phyloP scores from a whole-genome alignment of 2,329 filamentous ascomycete genomes.

The Pseudohalonectria lignicola region DNA sequence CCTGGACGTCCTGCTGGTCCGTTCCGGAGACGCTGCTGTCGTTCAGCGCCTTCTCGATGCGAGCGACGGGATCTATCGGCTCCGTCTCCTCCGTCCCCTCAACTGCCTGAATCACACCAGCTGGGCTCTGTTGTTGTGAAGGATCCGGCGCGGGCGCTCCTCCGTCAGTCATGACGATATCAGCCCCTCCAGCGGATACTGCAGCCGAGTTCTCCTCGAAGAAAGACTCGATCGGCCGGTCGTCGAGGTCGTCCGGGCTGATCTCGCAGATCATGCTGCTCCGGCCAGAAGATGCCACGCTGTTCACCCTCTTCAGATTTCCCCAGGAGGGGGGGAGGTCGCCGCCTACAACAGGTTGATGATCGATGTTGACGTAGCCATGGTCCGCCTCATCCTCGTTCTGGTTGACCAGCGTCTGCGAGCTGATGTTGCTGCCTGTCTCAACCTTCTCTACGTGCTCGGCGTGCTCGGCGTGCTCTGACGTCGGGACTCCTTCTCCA shows the following conservation, averaged over 20 bases:
- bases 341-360: slow-evolving; percentile 14
- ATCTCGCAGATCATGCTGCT: slow-evolving; percentile 3
- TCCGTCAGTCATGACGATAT: slow-evolving; percentile 7
- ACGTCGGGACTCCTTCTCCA: slow-evolving; percentile 2
- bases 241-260: slow-evolving; percentile 1
- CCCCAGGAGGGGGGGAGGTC: slow-evolving; percentile 3
- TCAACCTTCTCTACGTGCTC: too few species aligned
- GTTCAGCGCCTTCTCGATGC: slow-evolving; percentile 30
- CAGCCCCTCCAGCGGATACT: background rate
- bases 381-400: background rate
- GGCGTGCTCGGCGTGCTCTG: slow-evolving; percentile 21
- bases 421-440: slow-evolving; percentile 35
- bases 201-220: background rate
- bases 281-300: background rate
- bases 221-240: background rate
- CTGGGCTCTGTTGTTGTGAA: background rate
- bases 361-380: too few species aligned
- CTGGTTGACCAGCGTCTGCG: slow-evolving; percentile 38
- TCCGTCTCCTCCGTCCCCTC: slow-evolving; percentile 3
- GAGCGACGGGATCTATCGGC: slow-evolving; percentile 10
- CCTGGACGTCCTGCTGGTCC: slow-evolving; percentile 88
- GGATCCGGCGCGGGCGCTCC: too few species aligned
- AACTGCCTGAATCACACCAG: background rate
- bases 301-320: slow-evolving; percentile 1
- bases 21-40: slow-evolving; percentile 37